Evolutionary conservation across 2,329 filamentous ascomycete genomes (phyloP).

Genomic region (Alternaria angustiovoidea): DNA sequence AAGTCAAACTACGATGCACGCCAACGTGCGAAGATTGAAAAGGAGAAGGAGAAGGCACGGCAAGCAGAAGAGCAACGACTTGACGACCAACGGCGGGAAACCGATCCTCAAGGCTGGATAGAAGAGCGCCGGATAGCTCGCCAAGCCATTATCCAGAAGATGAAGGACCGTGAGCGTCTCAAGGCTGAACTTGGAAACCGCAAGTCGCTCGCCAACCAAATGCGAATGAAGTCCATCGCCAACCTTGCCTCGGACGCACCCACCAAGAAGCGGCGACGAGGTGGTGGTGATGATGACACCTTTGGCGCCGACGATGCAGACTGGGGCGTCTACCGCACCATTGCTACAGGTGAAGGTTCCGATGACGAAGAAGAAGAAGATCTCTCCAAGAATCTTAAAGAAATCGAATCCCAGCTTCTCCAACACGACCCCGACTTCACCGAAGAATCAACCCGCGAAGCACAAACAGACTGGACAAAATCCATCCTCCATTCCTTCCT

Average conservation of each 20-base stretch:
- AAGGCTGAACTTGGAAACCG: constrained; percentile 96
- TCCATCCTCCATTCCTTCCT: constrained; percentile 88
- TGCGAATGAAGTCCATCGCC: constrained; percentile 97
- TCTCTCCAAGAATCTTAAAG: constrained; percentile 74
- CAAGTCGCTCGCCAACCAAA: constrained; percentile 94
- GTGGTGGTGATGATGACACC: constrained; percentile 90
- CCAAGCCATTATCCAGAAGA: constrained; percentile 74
- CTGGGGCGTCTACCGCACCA: constrained; percentile 95
- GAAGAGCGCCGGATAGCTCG: constrained; percentile 80
- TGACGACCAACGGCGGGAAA: constrained; percentile 83
- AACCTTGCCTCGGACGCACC: constrained; percentile 93
- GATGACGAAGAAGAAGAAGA: constrained; percentile 96
- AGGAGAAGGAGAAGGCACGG: constrained; percentile 88
- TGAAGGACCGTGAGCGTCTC: constrained; percentile 91
- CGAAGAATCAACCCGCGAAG: constrained; percentile 89
- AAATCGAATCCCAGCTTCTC: constrained; percentile 83
- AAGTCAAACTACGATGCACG: constrained; percentile 96
- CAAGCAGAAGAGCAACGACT: constrained; percentile 82
- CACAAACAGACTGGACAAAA: constrained; percentile 95
- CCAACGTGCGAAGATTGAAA: constrained; percentile 93
- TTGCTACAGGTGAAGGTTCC: constrained; percentile 80
- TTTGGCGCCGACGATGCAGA: constrained; percentile 98
- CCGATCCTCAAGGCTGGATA: constrained; percentile 86
- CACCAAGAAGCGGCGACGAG: constrained; percentile 80
- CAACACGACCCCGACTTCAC: constrained; percentile 87